These are phyloP conservation scores for Camelina sativa DNA, from an alignment of 345 rosid species.

Conservation along the genomic window DNA sequence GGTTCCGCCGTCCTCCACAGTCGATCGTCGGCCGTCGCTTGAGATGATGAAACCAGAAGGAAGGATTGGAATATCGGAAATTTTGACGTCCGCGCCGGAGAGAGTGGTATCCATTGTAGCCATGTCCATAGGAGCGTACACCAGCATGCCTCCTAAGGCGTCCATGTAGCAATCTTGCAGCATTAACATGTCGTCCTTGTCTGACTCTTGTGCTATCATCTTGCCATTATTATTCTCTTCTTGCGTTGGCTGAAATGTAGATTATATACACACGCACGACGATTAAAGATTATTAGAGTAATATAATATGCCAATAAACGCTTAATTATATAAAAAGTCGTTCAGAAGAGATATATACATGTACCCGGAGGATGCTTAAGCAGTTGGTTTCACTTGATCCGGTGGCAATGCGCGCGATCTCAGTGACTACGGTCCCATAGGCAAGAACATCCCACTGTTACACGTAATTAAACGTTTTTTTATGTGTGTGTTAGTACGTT, in stretches of 20 bases:
- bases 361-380: constrained; percentile 58
- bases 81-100: constrained; percentile 41
- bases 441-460: constrained; percentile 80
- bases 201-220: neutral
- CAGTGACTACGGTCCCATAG: constrained; percentile 48
- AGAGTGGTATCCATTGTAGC: constrained; percentile 43
- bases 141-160: constrained; percentile 51
- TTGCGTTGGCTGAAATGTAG: constrained; percentile 20
- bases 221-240: neutral
- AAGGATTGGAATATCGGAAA: constrained; percentile 53
- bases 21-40: constrained; percentile 44
- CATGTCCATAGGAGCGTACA: constrained; percentile 64
- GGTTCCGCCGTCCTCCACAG: constrained; percentile 43
- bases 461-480: constrained; percentile 18
- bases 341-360: neutral
- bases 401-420: constrained; percentile 51
- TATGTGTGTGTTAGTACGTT: neutral
- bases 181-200: constrained; percentile 47
- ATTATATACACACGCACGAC: neutral
- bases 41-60: constrained; percentile 80
- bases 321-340: neutral
- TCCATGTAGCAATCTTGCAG: constrained; percentile 70
- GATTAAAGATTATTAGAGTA: neutral
- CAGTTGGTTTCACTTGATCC: constrained; percentile 57
- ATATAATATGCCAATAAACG: neutral